Evolutionary conservation across 139 green algal genomes (phyloP), one percentile per base, ranked within the genome.

Genomic region (Volvox reticuliferus): DNA sequence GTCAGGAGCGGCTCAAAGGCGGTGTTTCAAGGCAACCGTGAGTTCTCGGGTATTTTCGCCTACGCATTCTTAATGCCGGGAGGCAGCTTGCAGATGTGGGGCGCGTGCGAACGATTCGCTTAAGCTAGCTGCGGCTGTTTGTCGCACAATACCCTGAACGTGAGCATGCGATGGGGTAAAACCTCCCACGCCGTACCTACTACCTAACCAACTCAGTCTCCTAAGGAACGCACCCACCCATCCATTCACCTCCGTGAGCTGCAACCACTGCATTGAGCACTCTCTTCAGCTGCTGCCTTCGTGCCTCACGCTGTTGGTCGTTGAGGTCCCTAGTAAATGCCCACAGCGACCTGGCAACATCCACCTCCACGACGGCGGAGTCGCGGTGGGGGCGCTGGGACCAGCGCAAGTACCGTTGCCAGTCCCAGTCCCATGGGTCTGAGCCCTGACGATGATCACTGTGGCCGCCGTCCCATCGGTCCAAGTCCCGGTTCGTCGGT

Each of bases 331-430:
- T 88, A 24, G 96, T 97, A 82, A 95, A 97, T 17, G 83, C 89
- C 94, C 95, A 97, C 79, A 99, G 86, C 35, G 97, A 98, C 71
- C 97, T 90, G 32, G 93, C 94, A 69, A 98, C 95, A 89, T 98
- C 97, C 28, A 93, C 92, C 22, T 93, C 71, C 61, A 98, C 95
- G 1, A 96, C 95, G 0, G 77, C 69, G 35, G 50, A 86, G 94
- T 97, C 96, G 22, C 92, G 89, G 87, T 97, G 96, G 12, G 86
- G 50, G 30, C 20, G 21, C 20, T 26, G 12, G 30, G 86, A 83
- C 86, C 86, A 90, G 0, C 20, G 13, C 71, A 83, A 33, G 81
- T 89, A 84, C 22, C 62, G 76, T 22, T 36, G n/a, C 68, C 36
- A 67, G 24, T 86, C 79, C 79, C 24, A 86, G 14, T 33, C 61